A percentile compares a stretch with the other conserved stretches of the same genome.
Conservation (phyloP, 345 rosid genomes). For the Pseudoturritis turrita region DNA sequence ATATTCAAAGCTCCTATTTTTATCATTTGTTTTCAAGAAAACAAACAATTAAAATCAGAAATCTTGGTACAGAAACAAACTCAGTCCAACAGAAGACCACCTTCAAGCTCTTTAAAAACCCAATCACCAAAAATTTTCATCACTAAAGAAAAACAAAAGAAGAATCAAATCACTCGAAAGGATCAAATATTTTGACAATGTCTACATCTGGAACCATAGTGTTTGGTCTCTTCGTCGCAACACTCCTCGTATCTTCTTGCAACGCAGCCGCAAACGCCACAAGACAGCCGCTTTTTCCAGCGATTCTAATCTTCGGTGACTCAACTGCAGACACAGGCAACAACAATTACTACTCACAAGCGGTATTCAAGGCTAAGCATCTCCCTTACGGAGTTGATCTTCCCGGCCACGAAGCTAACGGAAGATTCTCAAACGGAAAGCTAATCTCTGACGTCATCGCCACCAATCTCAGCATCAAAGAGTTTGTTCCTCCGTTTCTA, state of each 20-base stretch:
- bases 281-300: background rate
- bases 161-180: background rate
- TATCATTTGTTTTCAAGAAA: background rate
- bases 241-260: background rate
- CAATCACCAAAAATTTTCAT: background rate
- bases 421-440: conserved; percentile 28
- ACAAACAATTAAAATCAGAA: background rate
- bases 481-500: conserved; percentile 26
- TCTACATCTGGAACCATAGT: background rate
- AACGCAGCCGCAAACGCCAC: background rate
- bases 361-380: conserved; percentile 10
- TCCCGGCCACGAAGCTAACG: conserved; percentile 16
- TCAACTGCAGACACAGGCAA: conserved; percentile 26
- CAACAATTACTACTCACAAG: conserved; percentile 10
- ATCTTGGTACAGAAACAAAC: background rate
- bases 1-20: too few species aligned
- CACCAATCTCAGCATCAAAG: conserved; percentile 19
- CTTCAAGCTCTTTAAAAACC: background rate
- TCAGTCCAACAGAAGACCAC: background rate
- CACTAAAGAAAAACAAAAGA: background rate
- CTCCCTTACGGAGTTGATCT: conserved; percentile 29
- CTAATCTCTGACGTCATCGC: conserved; percentile 15
- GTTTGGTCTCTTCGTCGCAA: background rate
- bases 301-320: conserved; percentile 16
- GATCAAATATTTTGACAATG: background rate